These are phyloP conservation scores for Globisporangium nagaii DNA, from an alignment of 352 stramenopile species.

Conservation along the genomic window DNA sequence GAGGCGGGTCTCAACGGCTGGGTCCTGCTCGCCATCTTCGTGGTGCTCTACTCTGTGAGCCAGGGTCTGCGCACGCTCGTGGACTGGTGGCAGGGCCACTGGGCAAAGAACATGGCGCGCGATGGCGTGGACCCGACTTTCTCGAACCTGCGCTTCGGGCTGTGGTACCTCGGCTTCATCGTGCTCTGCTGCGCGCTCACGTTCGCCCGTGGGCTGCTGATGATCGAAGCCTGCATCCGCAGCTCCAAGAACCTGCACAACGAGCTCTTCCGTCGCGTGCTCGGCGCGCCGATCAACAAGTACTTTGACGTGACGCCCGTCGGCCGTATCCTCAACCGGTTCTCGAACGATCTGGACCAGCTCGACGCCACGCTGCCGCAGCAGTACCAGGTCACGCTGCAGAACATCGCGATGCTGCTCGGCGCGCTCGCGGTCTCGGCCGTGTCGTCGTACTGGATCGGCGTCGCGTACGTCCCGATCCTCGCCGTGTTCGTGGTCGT, in stretches of 20 bases:
- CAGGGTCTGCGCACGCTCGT: slow-evolving; percentile 17
- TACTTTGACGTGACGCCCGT: slow-evolving; percentile 57
- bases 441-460: slow-evolving; percentile 10
- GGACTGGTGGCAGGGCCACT: slow-evolving; percentile 34
- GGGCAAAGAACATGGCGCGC: slow-evolving; percentile 21
- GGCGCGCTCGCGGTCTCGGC: slow-evolving; percentile 17
- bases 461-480: slow-evolving; percentile 30
- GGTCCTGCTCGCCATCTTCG: not conserved
- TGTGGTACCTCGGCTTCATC: slow-evolving; percentile 38
- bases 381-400: slow-evolving; percentile 27
- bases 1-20: slow-evolving; percentile 23
- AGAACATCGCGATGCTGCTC: slow-evolving; percentile 17
- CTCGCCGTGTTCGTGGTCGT: slow-evolving; percentile 45
- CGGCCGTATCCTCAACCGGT: slow-evolving; percentile 42
- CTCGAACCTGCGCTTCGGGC: slow-evolving; percentile 15
- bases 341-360: slow-evolving; percentile 46
- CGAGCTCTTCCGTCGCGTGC: slow-evolving; percentile 29
- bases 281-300: slow-evolving; percentile 30
- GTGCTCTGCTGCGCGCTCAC: slow-evolving; percentile 17
- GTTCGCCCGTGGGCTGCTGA: slow-evolving; percentile 15
- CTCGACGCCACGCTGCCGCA: slow-evolving; percentile 32
- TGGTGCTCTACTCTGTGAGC: not conserved
- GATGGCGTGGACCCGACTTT: slow-evolving; percentile 26
- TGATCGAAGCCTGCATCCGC: slow-evolving; percentile 26
- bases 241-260: slow-evolving; percentile 24